Evolutionary conservation across 192 early-diverging fungal genomes (phyloP), one percentile per base, ranked within the genome.

Genomic region (Geranomyces michiganensis): DNA sequence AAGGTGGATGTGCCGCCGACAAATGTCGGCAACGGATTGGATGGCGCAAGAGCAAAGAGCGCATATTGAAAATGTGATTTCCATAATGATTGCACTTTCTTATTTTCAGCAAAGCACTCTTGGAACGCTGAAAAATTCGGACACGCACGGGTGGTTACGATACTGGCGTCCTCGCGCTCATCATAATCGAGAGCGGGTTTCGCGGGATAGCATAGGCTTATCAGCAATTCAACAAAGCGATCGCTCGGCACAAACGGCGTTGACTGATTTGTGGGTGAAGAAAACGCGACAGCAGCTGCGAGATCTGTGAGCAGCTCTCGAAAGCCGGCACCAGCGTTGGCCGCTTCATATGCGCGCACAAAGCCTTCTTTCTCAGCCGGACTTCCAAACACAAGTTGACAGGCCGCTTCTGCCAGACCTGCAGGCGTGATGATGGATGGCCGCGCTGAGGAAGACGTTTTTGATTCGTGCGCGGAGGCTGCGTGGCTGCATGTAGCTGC

Each of bases 301-400:
- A 68, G 22, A 56, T 68, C 66, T 24, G 22, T 14, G n/a, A 68
- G 19, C 7, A 68, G 33, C 32, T 29, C 47, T 15, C 32, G 19
- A 0, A 48, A 27, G 13, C 30, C 29, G 15, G 51, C 49, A 6
- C 32, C 32, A 19, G 27, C 19, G 26, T 36, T 32, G 29, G 30
- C 48, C 14, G 8, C n/a, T 15, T 19, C 66, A 36, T 68, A 68
- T 0, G 31, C 51, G 22, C 24, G 19, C 21, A 68, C 66, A 41
- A 68, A 56, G 24, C 21, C 31, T 29, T 51, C 26, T 32, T 56
- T 51, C 49, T 68, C 66, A 19, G 31, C n/a, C 14, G 55, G 48
- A 43, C 21, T 32, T 36, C 66, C 66, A 27, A 56, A 56, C 10
- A 51, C 21, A 27, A 68, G 30, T 1, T 56, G 21, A 6, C 53